phyloP scores from a whole-genome alignment of 164 flowering plant species.

The Tinospora cordifolia region DNA sequence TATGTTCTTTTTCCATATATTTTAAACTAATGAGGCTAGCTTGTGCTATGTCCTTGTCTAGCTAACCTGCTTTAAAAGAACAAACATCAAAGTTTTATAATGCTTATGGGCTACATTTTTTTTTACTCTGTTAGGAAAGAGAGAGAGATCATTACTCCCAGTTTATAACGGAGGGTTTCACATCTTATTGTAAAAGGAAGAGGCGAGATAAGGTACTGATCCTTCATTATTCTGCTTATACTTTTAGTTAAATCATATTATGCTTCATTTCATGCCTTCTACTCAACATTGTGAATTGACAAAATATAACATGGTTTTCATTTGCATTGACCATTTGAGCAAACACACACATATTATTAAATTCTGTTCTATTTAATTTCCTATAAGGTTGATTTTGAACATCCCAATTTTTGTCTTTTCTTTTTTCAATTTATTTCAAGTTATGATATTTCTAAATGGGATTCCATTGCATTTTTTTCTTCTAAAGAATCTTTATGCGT shows the following conservation, averaged over 20 bases:
- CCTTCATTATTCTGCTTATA: background rate
- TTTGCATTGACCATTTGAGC: too few relatives aligned
- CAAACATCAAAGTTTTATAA: background rate
- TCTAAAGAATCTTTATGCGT: background rate
- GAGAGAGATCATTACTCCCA: slow-evolving; percentile 97
- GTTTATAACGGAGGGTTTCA: slow-evolving; percentile 91
- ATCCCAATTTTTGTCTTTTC: too few relatives aligned
- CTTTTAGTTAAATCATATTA: background rate
- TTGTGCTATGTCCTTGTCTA: background rate
- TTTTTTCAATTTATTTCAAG: too few relatives aligned
- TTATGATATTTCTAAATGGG: too few relatives aligned
- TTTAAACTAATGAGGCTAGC: too few relatives aligned
- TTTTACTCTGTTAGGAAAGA: slow-evolving; percentile 51
- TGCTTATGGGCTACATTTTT: background rate
- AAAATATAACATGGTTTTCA: too few relatives aligned
- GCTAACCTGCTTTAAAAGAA: background rate
- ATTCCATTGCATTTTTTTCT: background rate
- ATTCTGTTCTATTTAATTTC: too few relatives aligned
- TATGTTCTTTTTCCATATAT: too few relatives aligned
- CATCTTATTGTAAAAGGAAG: slow-evolving; percentile 93
- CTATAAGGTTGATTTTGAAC: too few relatives aligned
- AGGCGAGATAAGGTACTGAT: slow-evolving; percentile 81
- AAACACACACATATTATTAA: too few relatives aligned
- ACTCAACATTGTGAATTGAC: too few relatives aligned
- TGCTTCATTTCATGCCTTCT: background rate